phyloP scores from a whole-genome alignment of 768 basidiomycete species.

The Coprinellus micaceus region DNA sequence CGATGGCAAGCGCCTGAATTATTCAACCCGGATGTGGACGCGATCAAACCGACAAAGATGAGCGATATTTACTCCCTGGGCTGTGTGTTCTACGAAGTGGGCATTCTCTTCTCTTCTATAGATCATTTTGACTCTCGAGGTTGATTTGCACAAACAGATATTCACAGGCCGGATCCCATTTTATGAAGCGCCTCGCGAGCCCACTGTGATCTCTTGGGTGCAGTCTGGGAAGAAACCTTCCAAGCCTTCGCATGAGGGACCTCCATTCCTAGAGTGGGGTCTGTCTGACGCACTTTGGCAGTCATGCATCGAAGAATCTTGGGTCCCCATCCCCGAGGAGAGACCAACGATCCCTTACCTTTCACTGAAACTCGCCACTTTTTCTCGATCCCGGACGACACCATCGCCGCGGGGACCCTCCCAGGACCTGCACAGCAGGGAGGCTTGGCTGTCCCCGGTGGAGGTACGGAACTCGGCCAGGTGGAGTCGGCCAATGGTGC shows the following conservation, averaged over 20 bases:
- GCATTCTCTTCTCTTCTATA: not conserved
- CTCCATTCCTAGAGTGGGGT: not conserved
- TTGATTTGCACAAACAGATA: not conserved
- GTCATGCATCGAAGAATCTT: not conserved
- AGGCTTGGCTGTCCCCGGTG: no score
- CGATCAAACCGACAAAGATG: not conserved
- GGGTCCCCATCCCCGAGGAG: not conserved
- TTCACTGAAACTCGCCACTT: not conserved
- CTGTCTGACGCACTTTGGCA: not conserved
- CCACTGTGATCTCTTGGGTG: slow-evolving; percentile 1
- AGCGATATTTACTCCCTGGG: slow-evolving; percentile 20
- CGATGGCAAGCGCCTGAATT: slow-evolving; percentile 23
- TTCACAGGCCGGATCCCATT: slow-evolving; percentile 3
- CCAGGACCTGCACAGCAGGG: no score
- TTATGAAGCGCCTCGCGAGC: not conserved
- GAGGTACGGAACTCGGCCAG: no score
- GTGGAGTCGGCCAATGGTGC: no score
- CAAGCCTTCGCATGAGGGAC: not conserved
- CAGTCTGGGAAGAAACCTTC: not conserved
- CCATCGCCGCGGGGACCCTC: no score
- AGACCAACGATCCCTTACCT: not conserved
- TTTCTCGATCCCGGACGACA: no score
- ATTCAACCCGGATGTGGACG: slow-evolving; percentile 3
- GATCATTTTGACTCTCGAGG: not conserved
- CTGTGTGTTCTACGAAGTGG: slow-evolving; percentile 19